These are phyloP conservation scores for Boletus mariae DNA, from an alignment of 1,284 basidiomycete species.

Conservation along the genomic window DNA sequence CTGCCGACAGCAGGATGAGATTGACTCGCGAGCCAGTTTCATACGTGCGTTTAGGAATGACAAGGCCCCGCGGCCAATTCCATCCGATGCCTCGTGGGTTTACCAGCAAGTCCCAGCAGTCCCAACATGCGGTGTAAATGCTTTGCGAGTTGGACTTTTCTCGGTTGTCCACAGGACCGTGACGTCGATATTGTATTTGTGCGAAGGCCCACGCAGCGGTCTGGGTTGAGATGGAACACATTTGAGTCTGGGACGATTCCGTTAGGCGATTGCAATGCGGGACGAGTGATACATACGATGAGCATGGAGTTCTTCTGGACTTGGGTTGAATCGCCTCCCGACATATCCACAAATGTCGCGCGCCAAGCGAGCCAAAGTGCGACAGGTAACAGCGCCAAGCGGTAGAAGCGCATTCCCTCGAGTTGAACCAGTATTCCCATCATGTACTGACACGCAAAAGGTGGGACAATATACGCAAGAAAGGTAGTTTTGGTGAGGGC, in stretches of 20 bases:
- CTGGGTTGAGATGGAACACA: constrained; percentile 18
- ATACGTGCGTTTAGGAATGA: constrained; percentile 9
- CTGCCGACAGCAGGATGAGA: constrained; percentile 12
- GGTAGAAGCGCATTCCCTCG: constrained; percentile 16
- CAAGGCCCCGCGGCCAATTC: constrained; percentile 26
- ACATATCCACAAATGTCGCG: constrained; percentile 19
- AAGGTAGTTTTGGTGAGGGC: constrained; percentile 9
- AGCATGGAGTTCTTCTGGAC: constrained; percentile 14
- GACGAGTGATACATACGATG: constrained; percentile 14
- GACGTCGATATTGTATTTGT: constrained; percentile 12
- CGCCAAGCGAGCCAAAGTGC: constrained; percentile 21
- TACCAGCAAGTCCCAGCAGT: constrained; percentile 24
- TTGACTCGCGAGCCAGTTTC: constrained; percentile 8
- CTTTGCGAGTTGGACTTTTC: neutral
- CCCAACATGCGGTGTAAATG: constrained; percentile 20
- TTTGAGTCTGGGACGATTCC: constrained; percentile 11
- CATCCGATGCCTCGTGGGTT: constrained; percentile 26
- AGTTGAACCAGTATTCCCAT: constrained; percentile 30
- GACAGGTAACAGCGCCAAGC: constrained; percentile 23
- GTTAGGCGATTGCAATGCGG: neutral
- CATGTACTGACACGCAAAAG: constrained; percentile 21
- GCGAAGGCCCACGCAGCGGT: constrained; percentile 18
- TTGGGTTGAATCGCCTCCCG: constrained; percentile 12
- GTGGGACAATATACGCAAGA: constrained; percentile 20
- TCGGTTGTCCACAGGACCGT: neutral